A percentile compares a stretch with the other conserved stretches of the same genome.
Evolutionary conservation across 2,329 filamentous ascomycete species (phyloP).

Genomic region (Clonostachys sp.): DNA sequence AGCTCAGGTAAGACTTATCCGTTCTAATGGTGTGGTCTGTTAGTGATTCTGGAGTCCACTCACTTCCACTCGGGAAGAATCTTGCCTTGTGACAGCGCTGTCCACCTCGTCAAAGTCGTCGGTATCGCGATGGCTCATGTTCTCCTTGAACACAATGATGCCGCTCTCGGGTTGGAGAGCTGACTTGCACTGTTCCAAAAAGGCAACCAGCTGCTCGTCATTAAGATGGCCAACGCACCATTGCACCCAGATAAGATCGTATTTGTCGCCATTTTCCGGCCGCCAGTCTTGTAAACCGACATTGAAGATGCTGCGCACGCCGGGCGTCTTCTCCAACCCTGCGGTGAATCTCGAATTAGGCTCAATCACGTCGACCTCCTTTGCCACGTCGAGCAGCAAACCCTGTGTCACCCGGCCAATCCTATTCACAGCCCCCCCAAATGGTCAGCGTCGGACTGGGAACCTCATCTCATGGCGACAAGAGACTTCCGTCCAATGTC

Average conservation of each 20-base stretch:
- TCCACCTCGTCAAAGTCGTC: conserved; percentile 62
- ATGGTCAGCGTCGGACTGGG: too few relatives aligned
- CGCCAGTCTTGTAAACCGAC: conserved; percentile 71
- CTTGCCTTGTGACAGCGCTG: conserved; percentile 62
- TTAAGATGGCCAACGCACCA: conserved; percentile 86
- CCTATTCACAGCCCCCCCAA: conserved; percentile 28
- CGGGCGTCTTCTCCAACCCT: conserved; percentile 49
- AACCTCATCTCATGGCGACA: too few relatives aligned
- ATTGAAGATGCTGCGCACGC: conserved; percentile 62
- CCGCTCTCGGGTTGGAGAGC: conserved; percentile 20
- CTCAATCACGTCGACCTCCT: conserved; percentile 77
- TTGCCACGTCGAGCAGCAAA: conserved; percentile 66
- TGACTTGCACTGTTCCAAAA: conserved; percentile 55
- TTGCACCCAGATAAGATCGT: conserved; percentile 85
- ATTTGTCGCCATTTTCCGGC: conserved; percentile 36
- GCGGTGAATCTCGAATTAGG: conserved; percentile 78
- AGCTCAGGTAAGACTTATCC: conserved; percentile 62
- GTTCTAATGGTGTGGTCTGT: conserved; percentile 35
- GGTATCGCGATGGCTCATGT: conserved; percentile 56
- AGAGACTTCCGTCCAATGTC: too few relatives aligned
- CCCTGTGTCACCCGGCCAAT: conserved; percentile 81
- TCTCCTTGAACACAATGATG: conserved; percentile 55
- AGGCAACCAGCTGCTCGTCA: conserved; percentile 66
- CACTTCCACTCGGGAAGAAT: too few relatives aligned
- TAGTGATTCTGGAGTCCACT: not conserved